phyloP scores from a whole-genome alignment of 257 asterid species.

The Solanum chmielewskii region DNA sequence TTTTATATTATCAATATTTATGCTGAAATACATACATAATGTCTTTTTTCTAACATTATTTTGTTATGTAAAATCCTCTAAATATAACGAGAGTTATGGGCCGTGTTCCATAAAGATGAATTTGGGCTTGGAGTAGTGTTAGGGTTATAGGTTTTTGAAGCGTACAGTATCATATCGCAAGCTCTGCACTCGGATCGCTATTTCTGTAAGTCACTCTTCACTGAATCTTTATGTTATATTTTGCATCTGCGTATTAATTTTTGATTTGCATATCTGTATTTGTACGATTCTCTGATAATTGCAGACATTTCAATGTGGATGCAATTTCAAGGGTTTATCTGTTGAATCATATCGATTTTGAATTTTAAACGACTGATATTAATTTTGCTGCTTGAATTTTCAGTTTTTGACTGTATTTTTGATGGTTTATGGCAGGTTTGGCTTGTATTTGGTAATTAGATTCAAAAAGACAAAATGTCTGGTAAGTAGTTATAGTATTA shows the following conservation, averaged over 20 bases:
- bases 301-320: too few relatives aligned
- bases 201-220: background rate
- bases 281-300: background rate
- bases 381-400: background rate
- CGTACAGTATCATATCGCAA: too few relatives aligned
- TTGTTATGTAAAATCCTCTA: background rate
- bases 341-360: too few relatives aligned
- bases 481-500: background rate
- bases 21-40: too few relatives aligned
- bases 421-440: background rate
- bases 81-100: background rate
- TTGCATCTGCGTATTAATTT: background rate
- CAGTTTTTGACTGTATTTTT: background rate
- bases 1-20: too few relatives aligned
- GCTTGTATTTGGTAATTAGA: background rate
- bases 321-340: too few relatives aligned
- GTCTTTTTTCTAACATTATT: too few relatives aligned
- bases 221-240: background rate
- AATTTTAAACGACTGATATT: background rate
- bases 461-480: background rate
- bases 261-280: background rate
- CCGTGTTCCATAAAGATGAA: background rate
- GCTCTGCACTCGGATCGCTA: background rate
- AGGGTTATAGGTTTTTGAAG: background rate
- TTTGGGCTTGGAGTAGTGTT: background rate